Conservation (phyloP, 2,329 filamentous ascomycete genomes). For the Akanthomyces lecanii region DNA sequence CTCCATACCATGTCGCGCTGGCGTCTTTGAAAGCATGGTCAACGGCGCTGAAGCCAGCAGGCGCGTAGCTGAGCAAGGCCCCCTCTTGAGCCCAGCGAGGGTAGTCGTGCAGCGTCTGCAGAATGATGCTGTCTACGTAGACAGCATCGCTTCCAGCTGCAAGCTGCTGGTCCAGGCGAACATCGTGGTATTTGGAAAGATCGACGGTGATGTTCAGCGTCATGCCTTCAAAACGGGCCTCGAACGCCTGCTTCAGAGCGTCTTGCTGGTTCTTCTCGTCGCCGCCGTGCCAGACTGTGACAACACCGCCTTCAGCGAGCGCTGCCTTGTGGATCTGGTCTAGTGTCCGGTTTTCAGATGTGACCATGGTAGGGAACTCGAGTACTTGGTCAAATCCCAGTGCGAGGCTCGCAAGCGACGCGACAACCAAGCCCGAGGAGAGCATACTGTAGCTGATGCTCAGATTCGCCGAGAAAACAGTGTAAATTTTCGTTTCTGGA, state of each 20-base stretch:
- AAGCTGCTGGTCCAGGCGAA: slow-evolving; percentile 42
- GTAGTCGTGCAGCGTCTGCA: slow-evolving; percentile 51
- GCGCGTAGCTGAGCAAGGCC: slow-evolving; percentile 46
- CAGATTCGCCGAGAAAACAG: neutral
- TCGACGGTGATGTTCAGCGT: slow-evolving; percentile 51
- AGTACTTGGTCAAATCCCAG: neutral
- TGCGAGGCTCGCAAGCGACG: neutral
- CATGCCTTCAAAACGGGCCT: slow-evolving; percentile 44
- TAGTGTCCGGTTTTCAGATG: slow-evolving; percentile 42
- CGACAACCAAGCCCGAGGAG: neutral
- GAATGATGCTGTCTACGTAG: slow-evolving; percentile 41
- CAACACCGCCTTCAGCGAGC: slow-evolving; percentile 40
- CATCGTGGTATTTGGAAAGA: slow-evolving; percentile 52
- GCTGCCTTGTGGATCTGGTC: slow-evolving; percentile 49
- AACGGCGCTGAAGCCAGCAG: slow-evolving; percentile 41
- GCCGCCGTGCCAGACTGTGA: slow-evolving; percentile 47
- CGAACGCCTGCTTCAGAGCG: slow-evolving; percentile 39
- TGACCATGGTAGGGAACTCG: slow-evolving; percentile 23
- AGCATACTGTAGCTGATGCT: neutral
- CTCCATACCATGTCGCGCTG: slow-evolving; percentile 38
- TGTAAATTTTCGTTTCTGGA: neutral
- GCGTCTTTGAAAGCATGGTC: slow-evolving; percentile 39
- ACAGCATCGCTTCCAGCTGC: slow-evolving; percentile 28
- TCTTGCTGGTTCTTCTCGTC: slow-evolving; percentile 40
- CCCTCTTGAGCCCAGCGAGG: slow-evolving; percentile 47